Evolutionary conservation across 345 rosid species (phyloP), one percentile per base, ranked within the genome.

Genomic region (Sonneratia alba): DNA sequence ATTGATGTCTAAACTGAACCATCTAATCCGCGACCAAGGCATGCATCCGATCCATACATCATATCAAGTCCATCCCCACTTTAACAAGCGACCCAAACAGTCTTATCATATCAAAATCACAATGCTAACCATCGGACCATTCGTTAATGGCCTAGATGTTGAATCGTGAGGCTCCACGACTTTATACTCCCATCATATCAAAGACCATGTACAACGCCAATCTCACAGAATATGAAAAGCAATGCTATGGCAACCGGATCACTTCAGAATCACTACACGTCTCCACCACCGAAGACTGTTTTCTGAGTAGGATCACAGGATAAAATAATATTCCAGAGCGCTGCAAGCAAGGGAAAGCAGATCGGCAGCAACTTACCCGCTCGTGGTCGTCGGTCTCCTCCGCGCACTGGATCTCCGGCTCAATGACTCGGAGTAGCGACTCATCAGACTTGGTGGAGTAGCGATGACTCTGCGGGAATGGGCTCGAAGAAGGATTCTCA

Each of bases 371-470:
- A 38, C 75, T 47, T 69, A 93, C 97, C 81, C 78, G 81, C 19
- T 80, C 78, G 51, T 82, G 77, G 37, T 84, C 87, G 70, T 87
- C 96, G 38, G 83, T 73, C 77, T 88, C 89, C 80, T 78, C 79
- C 55, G 93, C 87, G 70, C 80, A 79, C 76, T 83, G 77, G 74
- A 91, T 88, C 84, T 89, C 97, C 6, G 85, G 73, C 19, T 89
- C 91, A 34, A 94, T 76, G 49, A 84, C 79, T n/a, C 81, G 85
- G 70, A 88, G 81, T 57, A 91, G 91, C 21, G 84, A 75, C 79
- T 87, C 91, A 16, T 76, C 83, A 21, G 91, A 72, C 71, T 77
- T 82, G 32, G 80, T 77, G 19, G 90, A 80, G 77, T 75, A 88
- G 49, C 24, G 63, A 56, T 67, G 27, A 36, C 27, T 12, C 8